Evolutionary conservation across 2,329 filamentous ascomycete species (phyloP).

Genomic region (Hirsutella rhossiliensis): DNA sequence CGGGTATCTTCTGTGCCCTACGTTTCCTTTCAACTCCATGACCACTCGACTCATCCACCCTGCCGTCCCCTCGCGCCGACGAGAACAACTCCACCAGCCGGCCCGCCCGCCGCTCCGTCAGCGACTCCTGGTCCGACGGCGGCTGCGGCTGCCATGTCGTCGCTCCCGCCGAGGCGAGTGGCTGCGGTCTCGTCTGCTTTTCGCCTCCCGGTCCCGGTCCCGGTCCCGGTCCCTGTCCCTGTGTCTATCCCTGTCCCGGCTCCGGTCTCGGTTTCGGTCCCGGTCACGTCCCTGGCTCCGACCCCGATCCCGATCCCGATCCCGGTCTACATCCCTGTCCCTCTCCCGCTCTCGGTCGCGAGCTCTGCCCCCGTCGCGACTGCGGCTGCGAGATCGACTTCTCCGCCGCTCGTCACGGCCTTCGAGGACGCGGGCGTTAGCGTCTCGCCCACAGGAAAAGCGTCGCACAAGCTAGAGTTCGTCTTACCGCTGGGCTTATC

Average conservation of each 20-base stretch:
- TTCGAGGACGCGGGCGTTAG: constrained; percentile 13
- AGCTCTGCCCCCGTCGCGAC: constrained; percentile 13
- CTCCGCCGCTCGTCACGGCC: constrained; percentile 28
- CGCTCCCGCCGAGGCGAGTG: constrained; percentile 22
- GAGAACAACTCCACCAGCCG: no score
- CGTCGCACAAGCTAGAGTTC: background rate
- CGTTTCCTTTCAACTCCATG: no score
- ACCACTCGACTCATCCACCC: no score
- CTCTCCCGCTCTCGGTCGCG: constrained; percentile 19
- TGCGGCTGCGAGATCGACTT: constrained; percentile 22
- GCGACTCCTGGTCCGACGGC: constrained; percentile 23
- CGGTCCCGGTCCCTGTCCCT: constrained; percentile 11
- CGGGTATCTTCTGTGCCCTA: no score
- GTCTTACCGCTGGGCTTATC: constrained; percentile 21
- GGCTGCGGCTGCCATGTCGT: constrained; percentile 24
- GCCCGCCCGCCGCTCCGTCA: background rate
- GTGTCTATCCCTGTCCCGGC: constrained; percentile 20
- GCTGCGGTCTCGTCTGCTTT: constrained; percentile 18
- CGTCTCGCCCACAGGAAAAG: background rate
- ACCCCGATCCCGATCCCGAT: constrained; percentile 17
- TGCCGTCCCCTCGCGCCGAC: no score
- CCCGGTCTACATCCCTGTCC: constrained; percentile 12
- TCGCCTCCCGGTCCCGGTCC: constrained; percentile 14
- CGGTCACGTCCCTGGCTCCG: constrained; percentile 11
- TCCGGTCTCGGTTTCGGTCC: constrained; percentile 18